These are phyloP conservation scores for Parafenestella ontariensis DNA, from an alignment of 2,329 filamentous ascomycete species.

Conservation along the genomic window DNA sequence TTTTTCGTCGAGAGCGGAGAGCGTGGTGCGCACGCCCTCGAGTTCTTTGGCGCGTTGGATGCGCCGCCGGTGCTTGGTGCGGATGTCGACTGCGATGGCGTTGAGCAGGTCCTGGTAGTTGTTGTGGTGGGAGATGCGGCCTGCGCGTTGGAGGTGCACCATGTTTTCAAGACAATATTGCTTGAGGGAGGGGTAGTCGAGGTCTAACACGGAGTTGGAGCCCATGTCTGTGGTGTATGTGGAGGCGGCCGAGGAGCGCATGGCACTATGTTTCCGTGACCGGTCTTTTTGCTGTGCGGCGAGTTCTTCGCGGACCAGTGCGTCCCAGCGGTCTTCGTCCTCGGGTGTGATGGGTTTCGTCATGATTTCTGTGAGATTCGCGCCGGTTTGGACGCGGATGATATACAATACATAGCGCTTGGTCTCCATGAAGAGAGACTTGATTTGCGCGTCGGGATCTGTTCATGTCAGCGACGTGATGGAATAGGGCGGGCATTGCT, in stretches of 20 bases:
- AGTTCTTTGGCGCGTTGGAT: slow-evolving; percentile 91
- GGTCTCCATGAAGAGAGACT: slow-evolving; percentile 96
- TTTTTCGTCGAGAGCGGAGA: slow-evolving; percentile 80
- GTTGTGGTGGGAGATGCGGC: slow-evolving; percentile 85
- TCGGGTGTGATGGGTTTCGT: slow-evolving; percentile 86
- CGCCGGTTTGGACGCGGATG: slow-evolving; percentile 91
- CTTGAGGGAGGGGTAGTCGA: slow-evolving; percentile 93
- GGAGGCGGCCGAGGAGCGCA: slow-evolving; percentile 85
- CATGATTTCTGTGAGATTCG: slow-evolving; percentile 93
- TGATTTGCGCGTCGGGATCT: slow-evolving; percentile 92
- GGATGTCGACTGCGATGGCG: slow-evolving; percentile 93
- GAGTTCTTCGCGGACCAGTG: slow-evolving; percentile 83
- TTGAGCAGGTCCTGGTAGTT: slow-evolving; percentile 98
- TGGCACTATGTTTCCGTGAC: slow-evolving; percentile 60
- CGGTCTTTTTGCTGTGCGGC: slow-evolving; percentile 46
- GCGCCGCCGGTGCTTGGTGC: slow-evolving; percentile 91
- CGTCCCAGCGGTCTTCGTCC: slow-evolving; percentile 88
- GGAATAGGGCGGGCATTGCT: slow-evolving; percentile 16
- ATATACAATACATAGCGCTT: slow-evolving; percentile 98
- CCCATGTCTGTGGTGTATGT: slow-evolving; percentile 68
- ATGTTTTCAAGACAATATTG: slow-evolving; percentile 93
- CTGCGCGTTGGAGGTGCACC: slow-evolving; percentile 83
- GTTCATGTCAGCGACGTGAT: slow-evolving; percentile 29
- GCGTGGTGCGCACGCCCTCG: slow-evolving; percentile 79
- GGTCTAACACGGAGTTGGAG: slow-evolving; percentile 72